Evolutionary conservation across 164 flowering plant genomes (phyloP).

Genomic region (Dillenia suffruticosa): DNA sequence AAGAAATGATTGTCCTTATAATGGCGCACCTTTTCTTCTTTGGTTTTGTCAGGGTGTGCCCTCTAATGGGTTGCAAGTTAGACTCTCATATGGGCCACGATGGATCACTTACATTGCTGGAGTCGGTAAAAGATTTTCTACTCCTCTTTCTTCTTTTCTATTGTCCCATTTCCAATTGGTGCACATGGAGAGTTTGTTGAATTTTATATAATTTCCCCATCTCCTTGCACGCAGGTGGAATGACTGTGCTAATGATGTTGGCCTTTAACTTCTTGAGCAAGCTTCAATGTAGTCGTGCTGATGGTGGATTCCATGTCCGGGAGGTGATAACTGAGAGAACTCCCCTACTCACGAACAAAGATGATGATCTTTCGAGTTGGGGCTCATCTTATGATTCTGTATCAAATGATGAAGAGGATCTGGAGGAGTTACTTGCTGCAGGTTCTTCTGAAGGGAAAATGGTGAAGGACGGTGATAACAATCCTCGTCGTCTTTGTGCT

Average conservation of each 20-base stretch:
- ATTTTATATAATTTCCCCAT: not conserved
- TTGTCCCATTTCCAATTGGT: not conserved
- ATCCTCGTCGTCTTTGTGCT: constrained; percentile 59
- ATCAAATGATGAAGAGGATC: constrained; percentile 58
- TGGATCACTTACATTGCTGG: constrained; percentile 71
- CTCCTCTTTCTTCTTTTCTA: not conserved
- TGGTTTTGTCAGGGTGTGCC: constrained; percentile 26
- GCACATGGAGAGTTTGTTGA: not conserved
- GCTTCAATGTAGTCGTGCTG: constrained; percentile 26
- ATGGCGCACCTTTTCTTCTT: not conserved
- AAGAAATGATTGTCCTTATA: not conserved
- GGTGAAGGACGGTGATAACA: constrained; percentile 40
- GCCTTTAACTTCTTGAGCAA: constrained; percentile 39
- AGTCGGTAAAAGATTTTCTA: constrained; percentile 27
- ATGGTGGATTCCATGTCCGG: constrained; percentile 16
- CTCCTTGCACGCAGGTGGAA: constrained; percentile 40
- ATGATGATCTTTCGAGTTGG: constrained; percentile 65
- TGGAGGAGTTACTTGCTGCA: constrained; percentile 28
- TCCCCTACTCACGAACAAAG: constrained; percentile 58
- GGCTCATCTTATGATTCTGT: constrained; percentile 74
- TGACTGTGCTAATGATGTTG: constrained; percentile 41
- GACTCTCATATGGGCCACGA: constrained; percentile 67
- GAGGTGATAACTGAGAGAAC: constrained; percentile 37
- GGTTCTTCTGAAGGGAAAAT: constrained; percentile 30
- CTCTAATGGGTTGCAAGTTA: constrained; percentile 41